Evolutionary conservation across 2,329 filamentous ascomycete genomes (phyloP).

Genomic region (Fusarium bactridioides): DNA sequence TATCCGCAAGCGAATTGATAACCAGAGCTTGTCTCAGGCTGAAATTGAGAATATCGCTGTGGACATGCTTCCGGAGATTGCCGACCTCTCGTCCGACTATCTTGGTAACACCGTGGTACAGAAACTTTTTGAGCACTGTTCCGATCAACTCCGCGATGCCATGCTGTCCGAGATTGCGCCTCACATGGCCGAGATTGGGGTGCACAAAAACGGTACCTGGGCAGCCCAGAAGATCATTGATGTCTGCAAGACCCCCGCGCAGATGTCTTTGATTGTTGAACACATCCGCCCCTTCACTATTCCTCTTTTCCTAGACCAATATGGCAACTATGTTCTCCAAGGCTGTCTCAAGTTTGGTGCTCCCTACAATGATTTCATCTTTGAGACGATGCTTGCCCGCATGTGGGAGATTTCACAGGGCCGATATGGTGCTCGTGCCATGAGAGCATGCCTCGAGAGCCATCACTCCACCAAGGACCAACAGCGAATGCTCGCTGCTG

Average conservation of each 20-base stretch:
- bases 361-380: slow-evolving; percentile 95
- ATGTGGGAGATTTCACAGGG: slow-evolving; percentile 96
- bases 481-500: slow-evolving; percentile 91
- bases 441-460: slow-evolving; percentile 96
- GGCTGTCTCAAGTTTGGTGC: slow-evolving; percentile 92
- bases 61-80: slow-evolving; percentile 96
- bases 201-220: slow-evolving; percentile 99
- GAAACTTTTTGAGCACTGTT: slow-evolving; percentile 97
- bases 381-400: slow-evolving; percentile 92
- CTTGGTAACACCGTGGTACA: slow-evolving; percentile 99
- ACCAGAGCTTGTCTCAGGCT: slow-evolving; percentile 81
- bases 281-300: slow-evolving; percentile 86
- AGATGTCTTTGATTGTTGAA: slow-evolving; percentile 86
- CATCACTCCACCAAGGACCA: slow-evolving; percentile 95
- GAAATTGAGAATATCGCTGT: slow-evolving; percentile 94
- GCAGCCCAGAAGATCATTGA: slow-evolving; percentile 99
- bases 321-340: slow-evolving; percentile 97
- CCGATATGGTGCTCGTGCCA: slow-evolving; percentile 91
- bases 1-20: slow-evolving; percentile 97
- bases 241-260: slow-evolving; percentile 82
- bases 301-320: slow-evolving; percentile 94
- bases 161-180: slow-evolving; percentile 91
- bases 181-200: slow-evolving; percentile 93
- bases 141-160: slow-evolving; percentile 85
- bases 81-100: slow-evolving; percentile 93